phyloP scores from a whole-genome alignment of 441 rosid species.

The Bruguiera hainesii region DNA sequence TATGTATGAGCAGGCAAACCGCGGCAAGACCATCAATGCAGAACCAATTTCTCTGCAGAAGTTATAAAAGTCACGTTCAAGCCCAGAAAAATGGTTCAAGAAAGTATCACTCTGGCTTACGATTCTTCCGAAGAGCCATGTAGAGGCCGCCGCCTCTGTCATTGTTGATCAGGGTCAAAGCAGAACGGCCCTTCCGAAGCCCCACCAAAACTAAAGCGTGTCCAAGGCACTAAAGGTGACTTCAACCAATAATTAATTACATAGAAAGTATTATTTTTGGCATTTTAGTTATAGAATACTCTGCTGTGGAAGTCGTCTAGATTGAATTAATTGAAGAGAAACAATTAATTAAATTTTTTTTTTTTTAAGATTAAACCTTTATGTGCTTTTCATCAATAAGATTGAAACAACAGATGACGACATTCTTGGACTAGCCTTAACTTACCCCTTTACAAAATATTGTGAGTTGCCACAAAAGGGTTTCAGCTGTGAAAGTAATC shows the following conservation, averaged over 20 bases:
- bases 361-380: background rate
- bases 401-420: too few relatives aligned
- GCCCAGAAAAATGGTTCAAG: constrained; percentile 1
- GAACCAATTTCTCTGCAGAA: too few relatives aligned
- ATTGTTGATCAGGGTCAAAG: constrained; percentile 14
- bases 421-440: too few relatives aligned
- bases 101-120: constrained; percentile 22
- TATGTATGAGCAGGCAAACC: too few relatives aligned
- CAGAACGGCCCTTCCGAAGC: constrained; percentile 37
- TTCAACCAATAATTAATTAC: constrained; percentile 5
- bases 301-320: background rate
- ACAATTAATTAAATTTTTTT: background rate
- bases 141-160: constrained; percentile 23
- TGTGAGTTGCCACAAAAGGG: background rate
- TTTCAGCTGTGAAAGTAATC: too few relatives aligned
- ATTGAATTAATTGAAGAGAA: background rate
- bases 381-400: too few relatives aligned
- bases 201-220: constrained; percentile 9
- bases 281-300: background rate
- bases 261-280: background rate
- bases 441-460: background rate
- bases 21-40: too few relatives aligned
- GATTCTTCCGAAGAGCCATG: constrained; percentile 5
- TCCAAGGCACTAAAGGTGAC: constrained; percentile 19
- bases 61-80: constrained; percentile 17